Conservation (phyloP, 2,329 filamentous ascomycete species). For the Pyricularia grisea region DNA sequence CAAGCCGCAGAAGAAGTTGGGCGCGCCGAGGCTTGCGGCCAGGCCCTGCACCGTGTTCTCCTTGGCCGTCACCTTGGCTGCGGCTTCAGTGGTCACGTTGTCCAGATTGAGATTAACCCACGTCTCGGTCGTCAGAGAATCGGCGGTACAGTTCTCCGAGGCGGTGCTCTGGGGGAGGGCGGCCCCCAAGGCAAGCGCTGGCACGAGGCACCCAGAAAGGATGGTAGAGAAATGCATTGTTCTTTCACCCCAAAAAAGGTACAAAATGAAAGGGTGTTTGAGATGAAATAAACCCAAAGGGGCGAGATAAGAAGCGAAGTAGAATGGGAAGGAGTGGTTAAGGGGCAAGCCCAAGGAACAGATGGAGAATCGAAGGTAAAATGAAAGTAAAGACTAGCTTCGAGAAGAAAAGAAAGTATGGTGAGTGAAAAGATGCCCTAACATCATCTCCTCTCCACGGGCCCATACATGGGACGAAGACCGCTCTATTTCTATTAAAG, state of each 20-base stretch:
- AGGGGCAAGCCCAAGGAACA: no score
- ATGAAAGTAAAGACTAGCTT: not conserved
- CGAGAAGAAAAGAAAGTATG: not conserved
- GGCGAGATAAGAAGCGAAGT: not conserved
- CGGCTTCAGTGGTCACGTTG: not conserved
- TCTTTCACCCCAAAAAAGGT: not conserved
- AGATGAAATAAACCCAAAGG: not conserved
- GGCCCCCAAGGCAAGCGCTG: not conserved
- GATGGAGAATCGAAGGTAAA: not conserved
- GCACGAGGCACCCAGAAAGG: not conserved
- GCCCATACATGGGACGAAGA: not conserved
- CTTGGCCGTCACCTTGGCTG: not conserved
- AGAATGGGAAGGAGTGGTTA: not conserved
- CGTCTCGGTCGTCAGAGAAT: not conserved
- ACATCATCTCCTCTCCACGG: not conserved
- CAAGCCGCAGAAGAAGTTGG: not conserved
- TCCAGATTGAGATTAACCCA: not conserved
- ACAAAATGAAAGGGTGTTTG: not conserved
- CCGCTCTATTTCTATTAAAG: not conserved
- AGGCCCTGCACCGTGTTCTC: not conserved
- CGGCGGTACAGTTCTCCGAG: not conserved
- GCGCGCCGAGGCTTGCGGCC: not conserved
- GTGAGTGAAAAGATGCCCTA: not conserved
- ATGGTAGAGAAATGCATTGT: not conserved
- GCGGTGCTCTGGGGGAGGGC: not conserved